phyloP scores from a whole-genome alignment of 192 early-diverging fungal species.

The Anaeromyces robustus region DNA sequence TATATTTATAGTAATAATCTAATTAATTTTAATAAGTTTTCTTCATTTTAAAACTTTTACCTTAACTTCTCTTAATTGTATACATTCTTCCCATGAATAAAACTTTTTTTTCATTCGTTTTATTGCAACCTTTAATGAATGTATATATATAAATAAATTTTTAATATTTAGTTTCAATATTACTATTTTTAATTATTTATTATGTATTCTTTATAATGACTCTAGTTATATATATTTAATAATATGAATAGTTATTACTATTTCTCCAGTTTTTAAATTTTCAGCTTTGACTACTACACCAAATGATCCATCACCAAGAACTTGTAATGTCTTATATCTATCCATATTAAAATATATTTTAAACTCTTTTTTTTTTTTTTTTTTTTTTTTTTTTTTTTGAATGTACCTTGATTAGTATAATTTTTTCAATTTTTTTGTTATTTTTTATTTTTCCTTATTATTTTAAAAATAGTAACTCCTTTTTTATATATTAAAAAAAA shows the following conservation, averaged over 20 bases:
- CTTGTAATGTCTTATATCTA: neutral
- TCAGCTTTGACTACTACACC: slow-evolving; percentile 55
- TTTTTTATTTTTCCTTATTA: no score
- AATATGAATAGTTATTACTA: slow-evolving; percentile 21
- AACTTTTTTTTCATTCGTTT: slow-evolving; percentile 82
- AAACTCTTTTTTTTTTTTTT: no score
- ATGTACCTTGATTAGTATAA: no score
- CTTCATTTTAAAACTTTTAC: slow-evolving; percentile 13
- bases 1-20: neutral
- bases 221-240: neutral
- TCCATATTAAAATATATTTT: no score
- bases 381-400: no score
- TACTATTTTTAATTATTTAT: no score
- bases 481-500: no score
- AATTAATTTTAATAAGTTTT: neutral
- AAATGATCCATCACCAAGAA: slow-evolving; percentile 67
- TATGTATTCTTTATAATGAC: no score
- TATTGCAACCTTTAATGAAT: slow-evolving; percentile 61
- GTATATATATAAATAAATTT: no score
- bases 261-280: slow-evolving; percentile 44
- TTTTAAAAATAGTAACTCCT: no score
- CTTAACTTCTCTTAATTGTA: slow-evolving; percentile 65
- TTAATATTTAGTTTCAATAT: no score
- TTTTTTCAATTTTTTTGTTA: no score
- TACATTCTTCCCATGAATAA: slow-evolving; percentile 48